phyloP scores from a whole-genome alignment of 2,329 filamentous ascomycete genomes.

The Neoascochyta sp. region DNA sequence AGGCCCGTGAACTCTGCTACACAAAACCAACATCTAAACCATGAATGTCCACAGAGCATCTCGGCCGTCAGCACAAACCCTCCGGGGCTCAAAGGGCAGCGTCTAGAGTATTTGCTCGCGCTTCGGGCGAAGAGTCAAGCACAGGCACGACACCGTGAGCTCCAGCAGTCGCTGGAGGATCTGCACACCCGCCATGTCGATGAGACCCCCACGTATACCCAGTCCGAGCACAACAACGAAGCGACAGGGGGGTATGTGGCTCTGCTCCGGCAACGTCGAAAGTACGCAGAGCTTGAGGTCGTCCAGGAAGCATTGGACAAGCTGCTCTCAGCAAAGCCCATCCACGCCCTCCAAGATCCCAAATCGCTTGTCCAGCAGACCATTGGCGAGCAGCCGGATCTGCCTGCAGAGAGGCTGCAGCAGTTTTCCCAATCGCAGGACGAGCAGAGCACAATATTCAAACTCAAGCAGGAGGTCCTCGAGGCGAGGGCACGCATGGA shows the following conservation, averaged over 20 bases:
- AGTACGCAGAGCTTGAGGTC: constrained; percentile 46
- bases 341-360: constrained; percentile 22
- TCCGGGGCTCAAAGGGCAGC: constrained; percentile 42
- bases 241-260: constrained; percentile 38
- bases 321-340: constrained; percentile 36
- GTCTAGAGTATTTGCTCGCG: constrained; percentile 46
- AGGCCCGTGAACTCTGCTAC: constrained; percentile 24
- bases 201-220: constrained; percentile 27
- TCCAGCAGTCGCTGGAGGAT: constrained; percentile 30
- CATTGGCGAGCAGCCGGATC: constrained; percentile 37
- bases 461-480: constrained; percentile 40
- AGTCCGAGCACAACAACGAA: constrained; percentile 30
- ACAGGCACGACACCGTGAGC: constrained; percentile 37
- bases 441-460: constrained; percentile 28
- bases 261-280: constrained; percentile 46
- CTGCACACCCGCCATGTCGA: constrained; percentile 21
- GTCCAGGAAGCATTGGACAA: constrained; percentile 46
- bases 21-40: constrained; percentile 32
- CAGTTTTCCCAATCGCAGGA: constrained; percentile 16
- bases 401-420: constrained; percentile 34
- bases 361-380: constrained; percentile 23
- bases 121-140: constrained; percentile 43
- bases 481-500: constrained; percentile 34
- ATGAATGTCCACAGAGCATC: constrained; percentile 25
- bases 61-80: constrained; percentile 24